Evolutionary conservation across 1,284 basidiomycete genomes (phyloP).

Genomic region (Rhodotorula sp.): DNA sequence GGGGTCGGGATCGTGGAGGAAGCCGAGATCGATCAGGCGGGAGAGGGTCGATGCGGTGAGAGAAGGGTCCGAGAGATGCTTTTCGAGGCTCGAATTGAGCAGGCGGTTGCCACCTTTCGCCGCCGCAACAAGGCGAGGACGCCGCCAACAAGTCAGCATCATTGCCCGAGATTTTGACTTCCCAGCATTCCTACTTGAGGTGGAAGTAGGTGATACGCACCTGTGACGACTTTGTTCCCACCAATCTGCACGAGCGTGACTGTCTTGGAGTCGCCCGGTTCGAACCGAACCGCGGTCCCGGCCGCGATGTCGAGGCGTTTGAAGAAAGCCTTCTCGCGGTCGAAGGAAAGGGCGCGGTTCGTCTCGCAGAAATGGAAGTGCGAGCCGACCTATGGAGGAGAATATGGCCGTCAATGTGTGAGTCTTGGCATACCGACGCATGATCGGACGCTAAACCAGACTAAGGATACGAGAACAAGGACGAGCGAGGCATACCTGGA

Average conservation of each 20-base stretch:
- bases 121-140: no score
- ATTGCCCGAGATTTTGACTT: neutral
- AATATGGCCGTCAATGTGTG: no score
- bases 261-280: conserved; percentile 85
- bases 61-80: neutral
- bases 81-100: conserved; percentile 51
- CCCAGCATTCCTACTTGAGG: no score
- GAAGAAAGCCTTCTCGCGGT: conserved; percentile 74
- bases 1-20: conserved; percentile 48
- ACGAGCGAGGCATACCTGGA: conserved; percentile 62
- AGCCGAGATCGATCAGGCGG: conserved; percentile 42
- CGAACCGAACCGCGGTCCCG: conserved; percentile 93
- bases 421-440: no score
- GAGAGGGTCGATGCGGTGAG: conserved; percentile 3
- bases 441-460: no score
- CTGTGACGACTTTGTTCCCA: conserved; percentile 65
- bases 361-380: conserved; percentile 90
- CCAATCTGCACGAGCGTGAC: conserved; percentile 78
- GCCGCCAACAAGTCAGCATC: neutral
- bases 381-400: conserved; percentile 67
- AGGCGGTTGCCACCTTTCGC: conserved; percentile 71
- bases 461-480: neutral
- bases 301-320: conserved; percentile 88
- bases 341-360: conserved; percentile 78
- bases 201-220: neutral